Percentiles rank a stretch among this genome's conserved stretches.
These are phyloP conservation scores for Nothophytophthora sp. DNA, from an alignment of 352 stramenopile species.

Conservation along the genomic window DNA sequence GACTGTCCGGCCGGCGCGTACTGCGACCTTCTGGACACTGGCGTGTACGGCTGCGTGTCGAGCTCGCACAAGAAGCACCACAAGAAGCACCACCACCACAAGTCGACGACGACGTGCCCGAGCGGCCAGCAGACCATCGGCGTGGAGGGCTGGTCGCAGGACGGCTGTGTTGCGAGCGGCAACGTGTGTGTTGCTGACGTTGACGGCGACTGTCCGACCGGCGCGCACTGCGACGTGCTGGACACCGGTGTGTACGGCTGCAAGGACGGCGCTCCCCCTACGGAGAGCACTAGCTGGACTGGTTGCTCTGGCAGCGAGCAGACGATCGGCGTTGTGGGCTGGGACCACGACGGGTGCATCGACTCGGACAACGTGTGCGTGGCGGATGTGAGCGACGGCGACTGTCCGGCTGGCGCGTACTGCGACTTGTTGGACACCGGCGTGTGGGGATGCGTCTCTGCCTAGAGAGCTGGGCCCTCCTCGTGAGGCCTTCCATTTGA, in stretches of 20 bases:
- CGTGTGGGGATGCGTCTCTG: slow-evolving; percentile 16
- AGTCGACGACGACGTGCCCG: slow-evolving; percentile 5
- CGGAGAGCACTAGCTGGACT: slow-evolving; percentile 19
- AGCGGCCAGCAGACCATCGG: slow-evolving; percentile 21
- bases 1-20: slow-evolving; percentile 19
- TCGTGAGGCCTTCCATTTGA: too few species aligned
- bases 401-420: slow-evolving; percentile 14
- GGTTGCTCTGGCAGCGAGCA: slow-evolving; percentile 17
- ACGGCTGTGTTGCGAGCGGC: slow-evolving; percentile 16
- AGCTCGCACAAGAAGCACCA: slow-evolving; percentile 11
- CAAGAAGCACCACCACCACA: slow-evolving; percentile 13
- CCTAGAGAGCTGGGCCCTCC: too few species aligned
- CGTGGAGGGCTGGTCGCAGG: slow-evolving; percentile 13
- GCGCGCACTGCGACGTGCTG: slow-evolving; percentile 22
- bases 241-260: slow-evolving; percentile 32
- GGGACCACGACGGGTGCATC: slow-evolving; percentile 22
- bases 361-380: slow-evolving; percentile 18
- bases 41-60: slow-evolving; percentile 25
- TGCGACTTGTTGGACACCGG: slow-evolving; percentile 19
- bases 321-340: slow-evolving; percentile 22
- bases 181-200: slow-evolving; percentile 25
- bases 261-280: slow-evolving; percentile 13
- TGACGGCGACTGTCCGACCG: slow-evolving; percentile 17
- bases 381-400: slow-evolving; percentile 4
- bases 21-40: slow-evolving; percentile 24